Base-by-base conservation (phyloP, 2,329 filamentous ascomycete species). In the Xylariaceae sp. region DNA sequence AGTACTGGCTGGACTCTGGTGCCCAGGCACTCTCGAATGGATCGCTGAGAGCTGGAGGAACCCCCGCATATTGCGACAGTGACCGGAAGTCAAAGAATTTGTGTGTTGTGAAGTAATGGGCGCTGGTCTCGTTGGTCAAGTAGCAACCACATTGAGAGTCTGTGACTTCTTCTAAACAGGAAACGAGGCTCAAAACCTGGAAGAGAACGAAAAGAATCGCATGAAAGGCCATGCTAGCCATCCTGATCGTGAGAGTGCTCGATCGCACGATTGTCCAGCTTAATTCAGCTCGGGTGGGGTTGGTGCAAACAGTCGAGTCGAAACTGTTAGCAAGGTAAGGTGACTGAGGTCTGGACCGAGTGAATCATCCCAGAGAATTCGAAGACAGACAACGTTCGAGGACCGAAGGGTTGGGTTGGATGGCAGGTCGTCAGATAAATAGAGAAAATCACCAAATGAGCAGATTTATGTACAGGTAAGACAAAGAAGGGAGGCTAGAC, bases 81-180 rank as follows among this genome's bases (percentile, higher is more conserved):
- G 69, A 70, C 51, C 80, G 73, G 63, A 81, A 82, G 68, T 82
- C 80, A 64, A 78, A 80, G 71, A 82, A 82, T 44, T 69, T 65
- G 66, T 80, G 80, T 15, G 73, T 70, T 15, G 73, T 69, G 65
- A 78, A 82, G 70, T 76, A 82, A 48, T 68, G 66, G 23, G 73
- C 67, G 49, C 72, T 73, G 10, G 74, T 76, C 50, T 73, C 77
- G 64, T 82, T 80, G 65, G 76, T 80, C 53, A 78, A 67, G 64
- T 75, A 83, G 66, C 80, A 82, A 58, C 73, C 72, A 68, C 80
- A 82, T 60, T 63, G 34, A 39, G 62, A 57, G 52, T 66, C 66
- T 53, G 55, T 65, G 17, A 69, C 63, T 56, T 69, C 63, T n/a
- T 64, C 42, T 50, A 68, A 67, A 15, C 64, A 63, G 47, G 60